These are phyloP conservation scores for Eleusine indica DNA, from an alignment of 176 grass and related monocot genomes.

Conservation along the genomic window DNA sequence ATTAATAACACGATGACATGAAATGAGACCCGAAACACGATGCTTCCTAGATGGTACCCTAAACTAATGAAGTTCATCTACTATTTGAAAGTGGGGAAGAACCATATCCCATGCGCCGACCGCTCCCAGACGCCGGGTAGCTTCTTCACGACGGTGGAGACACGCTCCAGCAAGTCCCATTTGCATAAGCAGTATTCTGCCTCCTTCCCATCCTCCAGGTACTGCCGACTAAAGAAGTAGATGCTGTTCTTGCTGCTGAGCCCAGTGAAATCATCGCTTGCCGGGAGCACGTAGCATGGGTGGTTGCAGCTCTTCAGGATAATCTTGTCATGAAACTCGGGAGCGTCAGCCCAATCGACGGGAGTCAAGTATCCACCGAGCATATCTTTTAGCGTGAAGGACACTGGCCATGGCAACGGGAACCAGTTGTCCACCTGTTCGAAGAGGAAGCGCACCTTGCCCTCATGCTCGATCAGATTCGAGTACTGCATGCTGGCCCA, in stretches of 20 bases:
- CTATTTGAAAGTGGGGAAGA: not conserved
- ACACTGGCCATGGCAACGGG: not conserved
- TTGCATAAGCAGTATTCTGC: not conserved
- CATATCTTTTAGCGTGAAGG: not conserved
- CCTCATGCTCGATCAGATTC: not conserved
- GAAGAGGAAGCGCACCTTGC: not conserved
- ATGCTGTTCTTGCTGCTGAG: not conserved
- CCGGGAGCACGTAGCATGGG: not conserved
- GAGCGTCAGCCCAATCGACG: not conserved
- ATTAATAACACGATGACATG: no score
- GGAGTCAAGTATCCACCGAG: not conserved
- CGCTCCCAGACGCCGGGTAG: not conserved
- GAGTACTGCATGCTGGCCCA: not conserved
- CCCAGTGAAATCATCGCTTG: not conserved
- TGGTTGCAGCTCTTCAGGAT: not conserved
- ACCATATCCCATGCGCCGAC: not conserved
- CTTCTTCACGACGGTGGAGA: not conserved
- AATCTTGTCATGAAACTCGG: not conserved
- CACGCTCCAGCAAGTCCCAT: not conserved
- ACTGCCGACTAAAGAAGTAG: not conserved
- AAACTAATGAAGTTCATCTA: no score
- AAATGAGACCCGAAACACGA: no score
- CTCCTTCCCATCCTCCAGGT: not conserved
- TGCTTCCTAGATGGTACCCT: no score
- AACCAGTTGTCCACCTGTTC: not conserved